A percentile compares a stretch with the other conserved stretches of the same genome.
Conservation (phyloP, 129 eudicot genomes). For the Daucus carota region DH1_v3.0 NC_030381.2:35691501-35692000, state of each 20-base stretch:
- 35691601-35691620: slow-evolving; percentile 54
- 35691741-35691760: not conserved
- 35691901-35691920: not conserved
- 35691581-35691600: slow-evolving; percentile 71
- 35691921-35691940: not conserved
- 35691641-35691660: slow-evolving; percentile 79
- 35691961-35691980: not conserved
- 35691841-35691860: not conserved
- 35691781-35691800: not conserved
- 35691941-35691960: not conserved
- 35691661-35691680: slow-evolving; percentile 63
- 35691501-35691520: not conserved
- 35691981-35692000: not conserved
- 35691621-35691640: slow-evolving; percentile 86
- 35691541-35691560: slow-evolving; percentile 71
- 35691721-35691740: slow-evolving; percentile 11
- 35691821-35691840: not conserved
- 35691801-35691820: not conserved
- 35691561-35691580: slow-evolving; percentile 74
- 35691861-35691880: not conserved
- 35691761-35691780: not conserved
- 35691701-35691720: slow-evolving; percentile 15
- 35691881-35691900: not conserved
- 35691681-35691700: slow-evolving; percentile 82
- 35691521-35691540: not conserved